Base-by-base conservation (phyloP, 2,329 filamentous ascomycete species). In the Beauveria scarabaeidicola region DNA sequence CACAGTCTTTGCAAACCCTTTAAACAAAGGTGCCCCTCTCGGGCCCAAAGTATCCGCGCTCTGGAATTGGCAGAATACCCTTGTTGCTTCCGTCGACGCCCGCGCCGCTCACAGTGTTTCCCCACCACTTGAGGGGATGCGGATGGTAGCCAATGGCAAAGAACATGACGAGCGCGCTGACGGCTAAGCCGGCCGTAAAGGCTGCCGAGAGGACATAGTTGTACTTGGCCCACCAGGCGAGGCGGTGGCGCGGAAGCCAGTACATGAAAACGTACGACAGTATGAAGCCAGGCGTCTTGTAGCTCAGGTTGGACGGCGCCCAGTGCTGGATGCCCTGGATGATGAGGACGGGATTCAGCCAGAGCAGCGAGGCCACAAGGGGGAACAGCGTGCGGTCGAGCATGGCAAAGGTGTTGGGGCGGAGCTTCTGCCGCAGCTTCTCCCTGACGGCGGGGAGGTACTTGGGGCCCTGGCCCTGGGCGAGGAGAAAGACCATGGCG, bases 161-260 rank as follows among this genome's bases (percentile, higher is more conserved):
- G 65, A 77, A 76, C 66, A 76, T 74, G 62, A 78, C 63, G 19
- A 78, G 66, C 13, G 70, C 76, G 43, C 69, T 71, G 47, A 78
- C 64, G 27, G 76, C 76, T 4, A 78, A 69, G 8, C 74, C 76
- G 5, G 73, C 74, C 10, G 70, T 74, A 55, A 78, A 64, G 6
- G 74, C 74, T 0, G 76, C 73, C 10, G 73, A 76, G 3, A 78
- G 66, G 3, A 76, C 71, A 63, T 77, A 78, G 65, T 77, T 77
- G 67, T 78, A 79, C 69, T 78, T 74, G 50, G 74, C 69, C 74
- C 74, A 78, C 74, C 74, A 77, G 1, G 74, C 74, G 52, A 74
- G 63, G 13, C 69, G 66, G 58, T 72, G 69, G 15, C 72, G 65
- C 1, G 72, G 72, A 15, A 77, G 62, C 68, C 68, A 72, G 63